phyloP scores from a whole-genome alignment of 1,284 basidiomycete species.

The Cutaneotrichosporon cutaneum region DNA sequence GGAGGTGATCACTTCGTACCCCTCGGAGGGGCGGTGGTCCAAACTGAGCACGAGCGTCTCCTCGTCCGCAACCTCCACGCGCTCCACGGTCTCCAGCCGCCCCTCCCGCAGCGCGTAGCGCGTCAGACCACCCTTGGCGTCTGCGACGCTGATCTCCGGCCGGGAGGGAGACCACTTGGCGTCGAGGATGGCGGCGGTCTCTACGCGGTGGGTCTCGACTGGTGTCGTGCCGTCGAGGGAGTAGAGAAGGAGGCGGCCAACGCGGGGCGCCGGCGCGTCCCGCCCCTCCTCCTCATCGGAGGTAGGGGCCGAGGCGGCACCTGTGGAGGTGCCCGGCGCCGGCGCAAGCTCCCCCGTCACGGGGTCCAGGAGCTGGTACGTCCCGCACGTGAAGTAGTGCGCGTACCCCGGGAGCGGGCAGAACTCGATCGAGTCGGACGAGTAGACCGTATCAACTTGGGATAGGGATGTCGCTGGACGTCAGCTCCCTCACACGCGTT shows the following conservation, averaged over 20 bases:
- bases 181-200: conserved; percentile 80
- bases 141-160: conserved; percentile 64
- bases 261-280: conserved; percentile 55
- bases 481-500: not conserved
- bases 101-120: conserved; percentile 57
- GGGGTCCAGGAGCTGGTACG: conserved; percentile 65
- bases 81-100: conserved; percentile 46
- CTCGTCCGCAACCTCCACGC: conserved; percentile 45
- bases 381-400: conserved; percentile 79
- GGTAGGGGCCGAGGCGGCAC: too few relatives aligned
- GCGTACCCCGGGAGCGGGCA: conserved; percentile 65
- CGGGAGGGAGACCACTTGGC: conserved; percentile 72
- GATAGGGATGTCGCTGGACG: conserved; percentile 27
- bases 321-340: not conserved
- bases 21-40: not conserved
- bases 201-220: conserved; percentile 64
- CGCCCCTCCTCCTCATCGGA: conserved; percentile 44
- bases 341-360: conserved; percentile 12
- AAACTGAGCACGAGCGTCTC: conserved; percentile 58
- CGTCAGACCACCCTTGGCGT: conserved; percentile 75
- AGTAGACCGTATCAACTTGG: conserved; percentile 67
- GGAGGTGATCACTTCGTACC: conserved; percentile 65
- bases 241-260: conserved; percentile 47
- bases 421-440: conserved; percentile 88
- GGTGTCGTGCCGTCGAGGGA: conserved; percentile 14